Evolutionary conservation across 306 rosid species (phyloP).

Genomic region (Hippophae gyantsensis): DNA sequence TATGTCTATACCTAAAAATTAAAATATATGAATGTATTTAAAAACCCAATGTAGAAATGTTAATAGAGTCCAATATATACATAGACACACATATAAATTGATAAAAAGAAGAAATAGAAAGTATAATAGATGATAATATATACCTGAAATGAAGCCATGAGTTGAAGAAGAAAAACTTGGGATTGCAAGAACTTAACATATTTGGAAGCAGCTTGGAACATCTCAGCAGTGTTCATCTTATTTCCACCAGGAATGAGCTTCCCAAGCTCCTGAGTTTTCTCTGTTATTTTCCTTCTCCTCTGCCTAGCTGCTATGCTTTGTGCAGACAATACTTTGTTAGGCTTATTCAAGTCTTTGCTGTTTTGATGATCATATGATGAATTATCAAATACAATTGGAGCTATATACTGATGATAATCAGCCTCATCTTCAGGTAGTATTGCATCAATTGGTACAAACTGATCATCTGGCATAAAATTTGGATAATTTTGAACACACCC

Average conservation of each 20-base stretch:
- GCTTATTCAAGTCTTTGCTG: neutral
- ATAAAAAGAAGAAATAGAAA: neutral
- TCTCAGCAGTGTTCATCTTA: slow-evolving; percentile 88
- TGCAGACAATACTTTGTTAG: slow-evolving; percentile 19
- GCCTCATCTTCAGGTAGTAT: neutral
- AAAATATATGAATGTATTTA: too few species aligned
- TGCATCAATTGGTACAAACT: too few species aligned
- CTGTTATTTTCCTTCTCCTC: slow-evolving; percentile 72
- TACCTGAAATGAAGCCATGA: slow-evolving; percentile 23
- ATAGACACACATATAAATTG: neutral
- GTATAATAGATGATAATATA: neutral
- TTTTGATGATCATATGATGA: neutral
- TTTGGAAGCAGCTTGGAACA: slow-evolving; percentile 61
- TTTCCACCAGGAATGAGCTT: slow-evolving; percentile 63
- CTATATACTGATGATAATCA: neutral
- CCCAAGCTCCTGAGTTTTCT: slow-evolving; percentile 72
- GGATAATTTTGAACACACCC: slow-evolving; percentile 4
- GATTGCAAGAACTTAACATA: slow-evolving; percentile 71
- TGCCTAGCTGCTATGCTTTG: slow-evolving; percentile 74
- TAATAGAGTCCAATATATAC: neutral
- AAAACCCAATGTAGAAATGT: neutral
- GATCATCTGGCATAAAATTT: neutral
- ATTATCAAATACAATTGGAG: neutral
- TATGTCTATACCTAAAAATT: too few species aligned
- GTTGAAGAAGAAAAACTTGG: slow-evolving; percentile 51